Evolutionary conservation across 345 rosid genomes (phyloP).

Genomic region (Corchorus capsularis): DNA sequence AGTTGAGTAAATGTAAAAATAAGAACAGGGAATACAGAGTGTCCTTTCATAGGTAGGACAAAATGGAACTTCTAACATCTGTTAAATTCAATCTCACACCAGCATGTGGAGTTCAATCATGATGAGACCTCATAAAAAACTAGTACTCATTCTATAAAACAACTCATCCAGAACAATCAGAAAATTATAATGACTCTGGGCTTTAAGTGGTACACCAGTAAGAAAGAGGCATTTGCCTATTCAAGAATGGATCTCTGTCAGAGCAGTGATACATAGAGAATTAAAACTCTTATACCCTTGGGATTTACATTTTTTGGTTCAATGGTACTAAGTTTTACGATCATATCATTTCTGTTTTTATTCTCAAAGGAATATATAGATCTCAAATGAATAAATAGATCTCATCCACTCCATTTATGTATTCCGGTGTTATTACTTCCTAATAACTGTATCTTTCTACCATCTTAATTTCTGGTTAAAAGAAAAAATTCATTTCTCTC

Average conservation of each 20-base stretch:
- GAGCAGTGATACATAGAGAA: neutral
- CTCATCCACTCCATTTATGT: neutral
- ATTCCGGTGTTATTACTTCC: neutral
- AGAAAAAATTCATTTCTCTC: neutral
- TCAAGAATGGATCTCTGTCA: neutral
- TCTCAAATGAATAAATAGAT: neutral
- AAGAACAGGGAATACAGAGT: neutral
- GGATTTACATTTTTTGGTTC: neutral
- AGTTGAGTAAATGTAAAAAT: neutral
- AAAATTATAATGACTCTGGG: neutral
- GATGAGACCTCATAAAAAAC: slow-evolving; percentile 14
- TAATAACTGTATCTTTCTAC: neutral
- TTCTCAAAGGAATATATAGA: neutral
- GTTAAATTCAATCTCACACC: neutral
- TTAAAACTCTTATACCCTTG: neutral
- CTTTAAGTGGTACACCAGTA: neutral
- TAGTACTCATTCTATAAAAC: neutral
- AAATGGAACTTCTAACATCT: neutral
- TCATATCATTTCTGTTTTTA: neutral
- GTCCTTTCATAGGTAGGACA: neutral
- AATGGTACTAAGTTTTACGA: neutral
- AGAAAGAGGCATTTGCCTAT: neutral
- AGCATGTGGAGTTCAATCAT: neutral
- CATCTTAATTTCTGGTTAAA: neutral
- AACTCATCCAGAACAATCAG: neutral